A percentile compares a stretch with the other conserved stretches of the same genome.
phyloP scores from a whole-genome alignment of 441 rosid genomes.

The Mallotus japonicus region DNA sequence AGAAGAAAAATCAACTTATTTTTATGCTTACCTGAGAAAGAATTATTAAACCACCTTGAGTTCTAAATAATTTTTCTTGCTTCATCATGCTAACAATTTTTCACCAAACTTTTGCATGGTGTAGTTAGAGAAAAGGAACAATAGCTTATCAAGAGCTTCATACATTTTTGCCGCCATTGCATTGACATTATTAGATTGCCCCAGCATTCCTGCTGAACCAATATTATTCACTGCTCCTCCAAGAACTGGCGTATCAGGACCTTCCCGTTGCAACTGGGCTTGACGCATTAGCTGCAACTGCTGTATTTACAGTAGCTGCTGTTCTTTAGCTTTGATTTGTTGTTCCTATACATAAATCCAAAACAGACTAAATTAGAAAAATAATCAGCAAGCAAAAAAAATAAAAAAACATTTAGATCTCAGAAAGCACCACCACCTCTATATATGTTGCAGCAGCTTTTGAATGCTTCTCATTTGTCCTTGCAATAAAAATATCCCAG shows the following conservation, averaged over 20 bases:
- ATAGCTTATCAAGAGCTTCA: no score
- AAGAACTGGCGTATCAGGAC: conserved; percentile 57
- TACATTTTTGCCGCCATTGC: conserved; percentile 84
- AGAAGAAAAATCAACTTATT: no score
- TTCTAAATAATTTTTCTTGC: no score
- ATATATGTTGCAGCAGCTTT: conserved; percentile 83
- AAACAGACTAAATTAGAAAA: background rate
- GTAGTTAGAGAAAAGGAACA: no score
- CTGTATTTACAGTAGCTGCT: conserved; percentile 72
- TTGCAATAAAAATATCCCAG: conserved; percentile 93
- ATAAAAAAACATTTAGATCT: conserved; percentile 3
- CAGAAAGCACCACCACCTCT: conserved; percentile 47
- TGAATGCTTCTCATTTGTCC: conserved; percentile 93
- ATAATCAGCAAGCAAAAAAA: background rate
- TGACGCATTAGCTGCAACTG: conserved; percentile 79
- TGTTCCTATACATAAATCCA: conserved; percentile 53
- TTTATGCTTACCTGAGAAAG: no score
- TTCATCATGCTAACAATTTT: no score
- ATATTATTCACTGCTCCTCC: conserved; percentile 62
- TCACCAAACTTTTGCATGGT: no score
- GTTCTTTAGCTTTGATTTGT: conserved; percentile 81
- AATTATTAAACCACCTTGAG: no score
- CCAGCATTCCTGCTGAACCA: conserved; percentile 70
- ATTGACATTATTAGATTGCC: conserved; percentile 79
- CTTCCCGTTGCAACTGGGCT: conserved; percentile 78